A percentile compares a stretch with the other conserved stretches of the same genome.
phyloP scores from a whole-genome alignment of 495 filamentous ascomycete species.

The Aspergillus hancockii region DNA sequence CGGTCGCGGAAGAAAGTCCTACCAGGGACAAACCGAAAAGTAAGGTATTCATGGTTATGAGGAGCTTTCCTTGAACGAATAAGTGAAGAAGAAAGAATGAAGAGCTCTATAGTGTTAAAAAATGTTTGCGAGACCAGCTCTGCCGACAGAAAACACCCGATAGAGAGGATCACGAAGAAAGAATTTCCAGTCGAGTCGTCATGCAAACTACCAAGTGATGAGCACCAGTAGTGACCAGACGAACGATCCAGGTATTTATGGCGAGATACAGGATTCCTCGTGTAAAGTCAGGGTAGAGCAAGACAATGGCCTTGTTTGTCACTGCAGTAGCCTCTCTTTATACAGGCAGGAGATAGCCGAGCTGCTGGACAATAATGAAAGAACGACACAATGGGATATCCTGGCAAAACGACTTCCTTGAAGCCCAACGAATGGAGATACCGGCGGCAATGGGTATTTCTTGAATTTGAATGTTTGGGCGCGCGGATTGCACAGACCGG shows the following conservation, averaged over 20 bases:
- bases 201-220: not conserved
- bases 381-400: not conserved
- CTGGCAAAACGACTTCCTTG: too few relatives aligned
- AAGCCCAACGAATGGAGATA: too few relatives aligned
- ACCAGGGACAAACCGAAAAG: slow-evolving; percentile 29
- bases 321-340: not conserved
- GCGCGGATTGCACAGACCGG: slow-evolving; percentile 26
- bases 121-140: slow-evolving; percentile 29
- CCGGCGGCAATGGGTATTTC: too few relatives aligned
- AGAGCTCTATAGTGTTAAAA: slow-evolving; percentile 5
- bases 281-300: not conserved
- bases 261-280: not conserved
- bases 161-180: slow-evolving; percentile 9
- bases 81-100: slow-evolving; percentile 3
- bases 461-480: slow-evolving; percentile 1
- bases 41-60: slow-evolving; percentile 16
- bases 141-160: slow-evolving; percentile 11
- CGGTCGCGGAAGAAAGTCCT: slow-evolving; percentile 29
- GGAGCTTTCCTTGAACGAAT: not conserved
- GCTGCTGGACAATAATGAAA: not conserved
- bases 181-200: slow-evolving; percentile 3
- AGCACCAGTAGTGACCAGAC: not conserved
- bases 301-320: not conserved
- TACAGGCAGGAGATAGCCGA: not conserved
- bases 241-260: not conserved